Base-by-base conservation (phyloP, 2,329 filamentous ascomycete species). In the Chaetomiaceae sp. region DNA sequence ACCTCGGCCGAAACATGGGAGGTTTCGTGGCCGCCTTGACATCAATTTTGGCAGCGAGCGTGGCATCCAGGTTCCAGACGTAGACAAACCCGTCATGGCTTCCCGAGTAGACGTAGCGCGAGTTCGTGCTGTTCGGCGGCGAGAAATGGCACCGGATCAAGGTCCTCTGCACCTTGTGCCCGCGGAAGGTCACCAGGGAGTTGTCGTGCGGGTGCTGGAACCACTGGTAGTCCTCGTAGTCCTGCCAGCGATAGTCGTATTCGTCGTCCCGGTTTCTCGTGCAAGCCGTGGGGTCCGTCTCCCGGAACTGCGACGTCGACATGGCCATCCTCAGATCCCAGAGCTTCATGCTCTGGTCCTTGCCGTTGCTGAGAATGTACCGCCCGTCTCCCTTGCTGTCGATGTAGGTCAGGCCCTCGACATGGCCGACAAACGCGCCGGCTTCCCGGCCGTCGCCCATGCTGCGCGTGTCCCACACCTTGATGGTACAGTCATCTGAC, bases 111-210 rank as follows among this genome's bases (percentile, higher is more conserved):
- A 99, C 90, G 64, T 96, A 97, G 60, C 89, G 79, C 8, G 87
- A 90, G 65, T 96, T 87, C 2, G 89, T 92, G 63, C 88, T 91
- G 10, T 79, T 82, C 0, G 89, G 83, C 0, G 93, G 93, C 27
- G 88, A 93, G 70, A 99, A 99, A 69, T 97, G 92, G 63, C 93
- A 97, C 54, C 93, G 79, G 59, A 97, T 96, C 35, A 97, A 75
- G 1, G 93, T 97, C 62, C 89, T 86, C 54, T 95, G 78, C 12
- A 99, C 89, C 55, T 80, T 81, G 70, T 99, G 93, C 9, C 92
- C 92, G 21, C 89, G 82, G 76, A 95, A 97, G 0, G 92, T 96
- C 41, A 97, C 93, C 3, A 96, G 73, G 1, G 87, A 95, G 72
- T 92, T 95, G 68, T 97, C 93, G 61, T 90, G 70, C 0, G 86